Conservation (phyloP, 225 moss, liverwort and hornwort genomes). For the Ulota crispa region DNA sequence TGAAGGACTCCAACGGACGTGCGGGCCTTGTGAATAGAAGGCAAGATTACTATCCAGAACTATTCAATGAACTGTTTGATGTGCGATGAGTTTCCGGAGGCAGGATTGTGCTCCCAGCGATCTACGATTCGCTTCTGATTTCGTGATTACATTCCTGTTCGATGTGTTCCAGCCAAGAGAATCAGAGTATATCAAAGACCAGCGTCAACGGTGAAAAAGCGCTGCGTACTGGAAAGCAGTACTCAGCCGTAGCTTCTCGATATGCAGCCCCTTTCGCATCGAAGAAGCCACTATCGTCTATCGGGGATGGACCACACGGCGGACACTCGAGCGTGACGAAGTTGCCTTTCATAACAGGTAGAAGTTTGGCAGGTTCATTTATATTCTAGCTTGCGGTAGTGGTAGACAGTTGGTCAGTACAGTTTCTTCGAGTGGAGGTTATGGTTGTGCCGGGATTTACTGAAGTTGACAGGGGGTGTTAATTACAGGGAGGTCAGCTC, state of each 20-base stretch:
- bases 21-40: conserved; percentile 39
- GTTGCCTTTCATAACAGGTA: conserved; percentile 55
- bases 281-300: conserved; percentile 24
- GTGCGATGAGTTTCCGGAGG: neutral
- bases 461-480: neutral
- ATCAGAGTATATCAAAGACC: conserved; percentile 13
- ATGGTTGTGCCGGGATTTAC: fast-evolving
- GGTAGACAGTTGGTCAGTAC: neutral
- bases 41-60: neutral
- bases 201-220: conserved; percentile 23
- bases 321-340: conserved; percentile 26
- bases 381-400: neutral
- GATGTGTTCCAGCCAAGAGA: conserved; percentile 42
- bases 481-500: conserved; percentile 31
- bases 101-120: too few relatives aligned
- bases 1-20: conserved; percentile 54
- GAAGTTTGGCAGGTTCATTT: neutral
- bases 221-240: conserved; percentile 42
- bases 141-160: neutral
- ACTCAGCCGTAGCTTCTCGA: conserved; percentile 47
- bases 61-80: neutral
- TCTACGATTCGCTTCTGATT: neutral
- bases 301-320: conserved; percentile 5
- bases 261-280: conserved; percentile 47
- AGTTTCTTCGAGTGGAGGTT: fast-evolving